Evolutionary conservation across 148 eudicot species (phyloP).

Genomic region (Polygonum maritimum): DNA sequence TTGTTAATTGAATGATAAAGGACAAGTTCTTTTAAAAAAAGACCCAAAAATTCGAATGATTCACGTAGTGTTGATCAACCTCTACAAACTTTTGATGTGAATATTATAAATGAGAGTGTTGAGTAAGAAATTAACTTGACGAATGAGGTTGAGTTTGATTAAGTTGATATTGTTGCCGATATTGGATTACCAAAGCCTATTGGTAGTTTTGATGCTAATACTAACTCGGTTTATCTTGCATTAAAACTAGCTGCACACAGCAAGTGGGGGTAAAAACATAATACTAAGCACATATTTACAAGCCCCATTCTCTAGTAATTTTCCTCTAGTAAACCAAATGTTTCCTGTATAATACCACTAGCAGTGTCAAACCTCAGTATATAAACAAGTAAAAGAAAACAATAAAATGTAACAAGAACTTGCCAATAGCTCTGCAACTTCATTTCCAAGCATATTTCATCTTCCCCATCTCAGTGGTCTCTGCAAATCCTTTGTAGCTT

Average conservation of each 20-base stretch:
- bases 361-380: neutral
- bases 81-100: no score
- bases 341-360: neutral
- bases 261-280: neutral
- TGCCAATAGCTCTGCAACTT: neutral
- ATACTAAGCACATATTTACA: conserved; percentile 2
- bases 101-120: no score
- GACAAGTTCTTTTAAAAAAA: no score
- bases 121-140: no score
- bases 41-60: no score
- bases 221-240: no score
- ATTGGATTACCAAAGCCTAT: no score
- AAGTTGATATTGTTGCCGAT: no score
- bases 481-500: neutral
- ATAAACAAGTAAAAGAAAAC: neutral
- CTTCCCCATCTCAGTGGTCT: conserved; percentile 3
- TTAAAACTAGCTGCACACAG: neutral
- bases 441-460: neutral
- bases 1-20: no score
- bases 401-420: neutral
- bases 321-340: neutral
- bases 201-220: no score
- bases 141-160: no score
- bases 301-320: neutral
- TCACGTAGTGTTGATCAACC: no score